Conservation (phyloP, 768 basidiomycete species). For the Hortiboletus campestris region DNA sequence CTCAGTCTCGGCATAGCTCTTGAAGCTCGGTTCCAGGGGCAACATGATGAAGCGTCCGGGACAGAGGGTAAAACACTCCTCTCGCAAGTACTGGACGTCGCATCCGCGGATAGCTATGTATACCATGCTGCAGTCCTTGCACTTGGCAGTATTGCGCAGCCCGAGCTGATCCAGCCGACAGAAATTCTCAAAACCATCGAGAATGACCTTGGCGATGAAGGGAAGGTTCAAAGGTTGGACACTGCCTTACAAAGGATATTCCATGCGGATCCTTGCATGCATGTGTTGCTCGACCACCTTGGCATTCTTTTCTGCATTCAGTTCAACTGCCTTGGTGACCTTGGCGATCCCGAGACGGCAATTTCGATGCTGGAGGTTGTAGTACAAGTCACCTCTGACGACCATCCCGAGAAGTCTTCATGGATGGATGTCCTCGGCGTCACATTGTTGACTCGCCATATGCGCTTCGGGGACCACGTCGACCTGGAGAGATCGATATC, state of each 20-base stretch:
- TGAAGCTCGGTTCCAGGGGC: conserved; percentile 4
- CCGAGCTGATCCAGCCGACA: neutral
- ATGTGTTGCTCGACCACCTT: neutral
- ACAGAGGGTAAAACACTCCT: conserved; percentile 1
- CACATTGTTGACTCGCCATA: neutral
- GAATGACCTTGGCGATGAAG: neutral
- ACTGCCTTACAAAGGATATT: neutral
- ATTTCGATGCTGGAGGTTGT: neutral
- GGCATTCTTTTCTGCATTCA: neutral
- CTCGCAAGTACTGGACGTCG: neutral
- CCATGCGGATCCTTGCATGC: neutral
- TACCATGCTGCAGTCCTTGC: neutral
- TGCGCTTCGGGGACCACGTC: neutral
- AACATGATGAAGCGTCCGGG: neutral
- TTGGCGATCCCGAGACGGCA: neutral
- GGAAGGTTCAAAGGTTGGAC: neutral
- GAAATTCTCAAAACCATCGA: neutral
- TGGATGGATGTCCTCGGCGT: neutral
- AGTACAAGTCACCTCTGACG: neutral
- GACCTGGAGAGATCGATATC: neutral
- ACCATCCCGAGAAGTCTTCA: neutral
- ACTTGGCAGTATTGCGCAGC: neutral
- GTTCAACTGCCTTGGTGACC: neutral
- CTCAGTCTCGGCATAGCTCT: conserved; percentile 5
- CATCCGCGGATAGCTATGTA: neutral